A percentile compares a stretch with the other conserved stretches of the same genome.
These are phyloP conservation scores for Phyllosticta paracitricarpa DNA, from an alignment of 2,329 filamentous ascomycete species.

Conservation along the genomic window DNA sequence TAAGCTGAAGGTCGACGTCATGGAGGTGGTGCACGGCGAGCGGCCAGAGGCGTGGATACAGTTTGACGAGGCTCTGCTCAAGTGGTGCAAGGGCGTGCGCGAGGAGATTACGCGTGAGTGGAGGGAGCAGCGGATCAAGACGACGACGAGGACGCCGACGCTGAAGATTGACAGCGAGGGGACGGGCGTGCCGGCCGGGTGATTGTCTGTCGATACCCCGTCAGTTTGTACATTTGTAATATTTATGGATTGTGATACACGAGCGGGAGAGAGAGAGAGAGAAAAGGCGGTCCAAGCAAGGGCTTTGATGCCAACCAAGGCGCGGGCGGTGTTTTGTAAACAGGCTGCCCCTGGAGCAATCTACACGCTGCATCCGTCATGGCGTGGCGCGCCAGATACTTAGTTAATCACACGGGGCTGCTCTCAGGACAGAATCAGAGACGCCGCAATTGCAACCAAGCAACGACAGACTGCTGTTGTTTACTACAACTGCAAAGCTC, in stretches of 20 bases:
- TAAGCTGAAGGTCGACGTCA: constrained; percentile 68
- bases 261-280: too few species aligned
- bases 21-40: constrained; percentile 72
- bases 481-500: not conserved
- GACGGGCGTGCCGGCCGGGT: not conserved
- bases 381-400: constrained; percentile 1
- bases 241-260: not conserved
- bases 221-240: constrained; percentile 6
- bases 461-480: too few species aligned
- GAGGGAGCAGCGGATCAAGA: constrained; percentile 31
- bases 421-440: not conserved
- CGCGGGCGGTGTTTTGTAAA: not conserved
- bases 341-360: constrained; percentile 8
- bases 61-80: constrained; percentile 73
- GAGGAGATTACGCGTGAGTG: constrained; percentile 74
- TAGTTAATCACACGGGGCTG: constrained; percentile 9
- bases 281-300: not conserved
- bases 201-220: not conserved
- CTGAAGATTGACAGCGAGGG: constrained; percentile 24
- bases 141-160: constrained; percentile 25
- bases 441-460: too few species aligned
- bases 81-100: constrained; percentile 74
- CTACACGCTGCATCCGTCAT: constrained; percentile 1
- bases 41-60: constrained; percentile 61
- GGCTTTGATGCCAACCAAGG: not conserved